Conservation (phyloP, 31 red algal species). For the Asparagopsis taxiformis region DNA sequence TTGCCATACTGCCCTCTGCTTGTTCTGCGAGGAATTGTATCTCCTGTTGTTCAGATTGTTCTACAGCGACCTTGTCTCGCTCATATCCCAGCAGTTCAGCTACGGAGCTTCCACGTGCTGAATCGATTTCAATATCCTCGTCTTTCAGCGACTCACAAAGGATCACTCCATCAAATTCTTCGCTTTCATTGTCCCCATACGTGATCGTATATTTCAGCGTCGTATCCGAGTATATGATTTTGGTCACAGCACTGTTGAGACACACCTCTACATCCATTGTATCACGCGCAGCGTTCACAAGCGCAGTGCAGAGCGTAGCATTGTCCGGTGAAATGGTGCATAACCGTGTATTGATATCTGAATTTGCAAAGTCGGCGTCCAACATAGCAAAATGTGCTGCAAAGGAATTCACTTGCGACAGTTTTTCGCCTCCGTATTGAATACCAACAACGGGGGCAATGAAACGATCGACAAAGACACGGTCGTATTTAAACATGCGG, state of each 20-base stretch:
- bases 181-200: conserved; percentile 1
- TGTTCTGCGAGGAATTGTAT: too few relatives aligned
- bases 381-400: conserved; percentile 50
- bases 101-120: conserved; percentile 8
- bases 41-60: conserved; percentile 7
- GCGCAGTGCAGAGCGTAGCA: conserved; percentile 23
- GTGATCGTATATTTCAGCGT: conserved; percentile 18
- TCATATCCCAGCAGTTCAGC: conserved; percentile 38
- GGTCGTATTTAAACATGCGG: conserved; percentile 46
- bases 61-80: conserved; percentile 8
- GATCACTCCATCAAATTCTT: conserved; percentile 63
- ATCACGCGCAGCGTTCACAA: conserved; percentile 31
- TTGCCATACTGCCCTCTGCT: too few relatives aligned
- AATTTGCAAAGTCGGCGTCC: conserved; percentile 45
- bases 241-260: conserved; percentile 23
- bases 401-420: conserved; percentile 34
- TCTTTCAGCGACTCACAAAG: conserved; percentile 45
- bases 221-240: conserved; percentile 8
- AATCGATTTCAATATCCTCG: conserved; percentile 45
- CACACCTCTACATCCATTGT: conserved; percentile 30
- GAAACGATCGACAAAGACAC: conserved; percentile 24
- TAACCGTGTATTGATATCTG: conserved; percentile 27
- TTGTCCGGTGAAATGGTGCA: conserved; percentile 31
- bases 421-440: conserved; percentile 5
- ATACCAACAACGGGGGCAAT: conserved; percentile 31